Conservation (phyloP, 108 stramenopile genomes). For the Nannochloropsis salina region DNA sequence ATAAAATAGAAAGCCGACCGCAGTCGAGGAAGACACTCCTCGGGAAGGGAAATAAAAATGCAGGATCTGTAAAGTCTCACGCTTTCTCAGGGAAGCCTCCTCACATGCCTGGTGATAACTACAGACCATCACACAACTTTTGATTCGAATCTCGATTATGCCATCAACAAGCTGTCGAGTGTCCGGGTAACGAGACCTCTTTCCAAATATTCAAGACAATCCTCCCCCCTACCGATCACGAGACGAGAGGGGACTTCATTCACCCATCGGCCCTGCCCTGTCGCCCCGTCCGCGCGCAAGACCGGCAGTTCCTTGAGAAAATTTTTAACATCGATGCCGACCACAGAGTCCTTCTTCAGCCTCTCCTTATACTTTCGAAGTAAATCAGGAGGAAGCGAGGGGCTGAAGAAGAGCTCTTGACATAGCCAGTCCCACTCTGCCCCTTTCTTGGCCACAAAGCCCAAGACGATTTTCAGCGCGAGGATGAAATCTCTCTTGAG, state of each 20-base stretch:
- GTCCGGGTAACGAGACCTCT: neutral
- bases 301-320: neutral
- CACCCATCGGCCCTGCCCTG: conserved; percentile 21
- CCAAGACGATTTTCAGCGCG: conserved; percentile 40
- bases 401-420: conserved; percentile 47
- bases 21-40: no score
- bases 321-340: neutral
- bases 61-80: no score
- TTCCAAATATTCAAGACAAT: neutral
- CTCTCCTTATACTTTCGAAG: neutral
- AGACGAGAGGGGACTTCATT: neutral
- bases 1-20: no score
- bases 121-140: no score
- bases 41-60: no score
- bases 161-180: no score
- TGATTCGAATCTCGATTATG: no score
- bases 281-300: neutral
- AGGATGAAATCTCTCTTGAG: conserved; percentile 32
- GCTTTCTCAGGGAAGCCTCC: no score
- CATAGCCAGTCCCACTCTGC: conserved; percentile 46
- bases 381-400: neutral
- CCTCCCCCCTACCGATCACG: neutral
- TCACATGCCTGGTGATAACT: no score
- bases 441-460: conserved; percentile 53
- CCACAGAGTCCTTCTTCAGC: neutral